Percentiles rank a stretch among this genome's conserved stretches.
Evolutionary conservation across 768 basidiomycete genomes (phyloP).

Genomic region (Pleurotus cornucopiae): DNA sequence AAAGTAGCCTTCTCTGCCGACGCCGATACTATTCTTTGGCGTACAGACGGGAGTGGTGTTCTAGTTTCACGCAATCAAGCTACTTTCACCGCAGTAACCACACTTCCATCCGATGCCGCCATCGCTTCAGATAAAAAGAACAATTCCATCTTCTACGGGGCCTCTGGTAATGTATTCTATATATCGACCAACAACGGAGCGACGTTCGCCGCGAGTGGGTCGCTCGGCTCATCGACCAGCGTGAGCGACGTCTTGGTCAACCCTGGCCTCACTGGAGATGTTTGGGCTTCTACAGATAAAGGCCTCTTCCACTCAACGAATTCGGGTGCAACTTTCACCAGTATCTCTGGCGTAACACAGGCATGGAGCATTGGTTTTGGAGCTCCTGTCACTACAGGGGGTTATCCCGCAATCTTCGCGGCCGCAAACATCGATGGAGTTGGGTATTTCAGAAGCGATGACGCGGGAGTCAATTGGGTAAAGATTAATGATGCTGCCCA

Average conservation of each 20-base stretch:
- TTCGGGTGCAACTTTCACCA: slow-evolving; percentile 42
- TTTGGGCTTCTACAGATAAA: slow-evolving; percentile 60
- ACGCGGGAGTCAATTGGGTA: slow-evolving; percentile 51
- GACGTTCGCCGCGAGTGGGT: slow-evolving; percentile 40
- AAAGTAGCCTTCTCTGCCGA: slow-evolving; percentile 35
- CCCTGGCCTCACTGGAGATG: slow-evolving; percentile 49
- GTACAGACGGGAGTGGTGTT: slow-evolving; percentile 42
- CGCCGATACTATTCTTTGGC: slow-evolving; percentile 56
- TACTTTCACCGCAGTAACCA: slow-evolving; percentile 43
- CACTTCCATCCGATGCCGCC: slow-evolving; percentile 45
- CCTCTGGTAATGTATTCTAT: slow-evolving; percentile 53
- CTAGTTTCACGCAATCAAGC: slow-evolving; percentile 47
- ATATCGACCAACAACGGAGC: slow-evolving; percentile 51
- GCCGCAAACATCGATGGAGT: slow-evolving; percentile 46
- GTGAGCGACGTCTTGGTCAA: slow-evolving; percentile 52
- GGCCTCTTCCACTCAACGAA: slow-evolving; percentile 56
- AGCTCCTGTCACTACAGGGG: slow-evolving; percentile 40
- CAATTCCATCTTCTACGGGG: slow-evolving; percentile 58
- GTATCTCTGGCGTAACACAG: slow-evolving; percentile 41
- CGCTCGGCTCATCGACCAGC: slow-evolving; percentile 43
- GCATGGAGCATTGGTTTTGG: slow-evolving; percentile 62
- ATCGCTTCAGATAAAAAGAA: slow-evolving; percentile 64
- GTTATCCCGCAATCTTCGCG: slow-evolving; percentile 53
- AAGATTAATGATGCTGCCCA: slow-evolving; percentile 54
- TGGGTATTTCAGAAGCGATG: slow-evolving; percentile 55